These are phyloP conservation scores for Alternaria brassicae DNA, from an alignment of 2,329 filamentous ascomycete species.

Conservation along the genomic window DNA sequence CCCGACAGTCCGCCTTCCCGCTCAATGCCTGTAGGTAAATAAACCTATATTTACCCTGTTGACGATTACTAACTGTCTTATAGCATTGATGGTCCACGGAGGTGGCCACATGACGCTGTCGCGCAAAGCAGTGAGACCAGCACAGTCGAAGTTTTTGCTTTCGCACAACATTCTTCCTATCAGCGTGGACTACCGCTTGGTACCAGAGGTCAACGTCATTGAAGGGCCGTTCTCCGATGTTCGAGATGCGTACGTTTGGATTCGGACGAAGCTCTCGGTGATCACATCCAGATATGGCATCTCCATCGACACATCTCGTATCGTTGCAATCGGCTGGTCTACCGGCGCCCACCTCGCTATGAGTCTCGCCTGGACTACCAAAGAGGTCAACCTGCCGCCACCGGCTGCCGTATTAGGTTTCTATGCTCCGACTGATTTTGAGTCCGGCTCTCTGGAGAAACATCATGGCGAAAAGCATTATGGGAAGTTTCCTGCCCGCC, in stretches of 20 bases:
- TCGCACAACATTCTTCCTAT: slow-evolving; percentile 55
- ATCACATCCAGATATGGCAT: slow-evolving; percentile 3
- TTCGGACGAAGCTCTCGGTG: slow-evolving; percentile 3
- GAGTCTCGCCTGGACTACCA: slow-evolving; percentile 11
- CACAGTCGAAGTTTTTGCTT: slow-evolving; percentile 52
- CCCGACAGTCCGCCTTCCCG: slow-evolving; percentile 19
- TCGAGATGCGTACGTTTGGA: slow-evolving; percentile 38
- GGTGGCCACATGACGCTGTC: slow-evolving; percentile 54
- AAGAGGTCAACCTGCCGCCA: neutral
- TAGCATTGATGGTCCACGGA: slow-evolving; percentile 57
- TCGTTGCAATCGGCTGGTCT: slow-evolving; percentile 6
- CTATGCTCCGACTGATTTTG: slow-evolving; percentile 9
- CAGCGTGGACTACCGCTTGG: slow-evolving; percentile 60
- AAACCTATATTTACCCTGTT: neutral
- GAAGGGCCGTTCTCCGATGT: slow-evolving; percentile 59
- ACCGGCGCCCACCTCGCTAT: slow-evolving; percentile 10
- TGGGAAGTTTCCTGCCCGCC: slow-evolving; percentile 1
- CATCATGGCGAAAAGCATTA: slow-evolving; percentile 1
- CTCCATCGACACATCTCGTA: slow-evolving; percentile 1
- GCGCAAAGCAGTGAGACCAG: slow-evolving; percentile 48
- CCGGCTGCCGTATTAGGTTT: slow-evolving; percentile 8
- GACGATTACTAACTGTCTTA: slow-evolving; percentile 11
- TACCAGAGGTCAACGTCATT: slow-evolving; percentile 56
- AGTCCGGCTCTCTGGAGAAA: slow-evolving; percentile 5
- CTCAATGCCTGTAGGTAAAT: slow-evolving; percentile 18